Percentiles rank a stretch among this genome's conserved stretches.
Conservation (phyloP, 2,329 filamentous ascomycete species). For the Fusarium sambucinum region DNA sequence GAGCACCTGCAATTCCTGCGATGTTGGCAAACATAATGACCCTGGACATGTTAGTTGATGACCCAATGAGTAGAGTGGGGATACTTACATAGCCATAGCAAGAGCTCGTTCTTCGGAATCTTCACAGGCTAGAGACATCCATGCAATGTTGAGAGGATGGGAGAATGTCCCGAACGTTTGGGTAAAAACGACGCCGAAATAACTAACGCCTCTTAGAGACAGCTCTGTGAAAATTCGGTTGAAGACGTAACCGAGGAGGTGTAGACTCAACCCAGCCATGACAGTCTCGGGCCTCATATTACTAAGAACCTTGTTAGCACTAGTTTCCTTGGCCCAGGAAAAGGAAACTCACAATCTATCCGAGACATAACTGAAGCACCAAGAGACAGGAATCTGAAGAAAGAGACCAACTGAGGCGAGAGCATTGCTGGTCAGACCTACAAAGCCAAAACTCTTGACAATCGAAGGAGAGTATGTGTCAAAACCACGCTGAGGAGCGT, state of each 20-base stretch:
- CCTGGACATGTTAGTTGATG: slow-evolving; percentile 33
- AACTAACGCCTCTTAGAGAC: slow-evolving; percentile 56
- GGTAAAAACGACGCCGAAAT: slow-evolving; percentile 68
- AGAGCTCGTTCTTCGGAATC: slow-evolving; percentile 69
- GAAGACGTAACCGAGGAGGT: slow-evolving; percentile 65
- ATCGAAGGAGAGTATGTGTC: slow-evolving; percentile 67
- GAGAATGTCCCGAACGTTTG: slow-evolving; percentile 67
- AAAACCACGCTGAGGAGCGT: slow-evolving; percentile 61
- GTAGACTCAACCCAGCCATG: slow-evolving; percentile 60
- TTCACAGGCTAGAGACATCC: slow-evolving; percentile 67
- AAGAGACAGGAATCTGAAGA: slow-evolving; percentile 64
- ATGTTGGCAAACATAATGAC: slow-evolving; percentile 73
- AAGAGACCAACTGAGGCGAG: slow-evolving; percentile 67
- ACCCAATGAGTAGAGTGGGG: neutral
- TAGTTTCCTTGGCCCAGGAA: rapidly evolving
- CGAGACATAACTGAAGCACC: slow-evolving; percentile 64
- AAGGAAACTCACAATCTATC: slow-evolving; percentile 60
- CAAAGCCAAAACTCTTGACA: slow-evolving; percentile 65
- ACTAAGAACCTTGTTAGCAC: slow-evolving; percentile 35
- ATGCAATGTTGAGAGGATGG: slow-evolving; percentile 70
- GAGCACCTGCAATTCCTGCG: slow-evolving; percentile 70
- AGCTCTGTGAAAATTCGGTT: slow-evolving; percentile 65
- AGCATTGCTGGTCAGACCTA: slow-evolving; percentile 62
- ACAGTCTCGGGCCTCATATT: slow-evolving; percentile 65
- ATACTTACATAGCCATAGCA: slow-evolving; percentile 67